These are phyloP conservation scores for Penicillium psychrofluorescens DNA, from an alignment of 495 filamentous ascomycete species.

Conservation along the genomic window DNA sequence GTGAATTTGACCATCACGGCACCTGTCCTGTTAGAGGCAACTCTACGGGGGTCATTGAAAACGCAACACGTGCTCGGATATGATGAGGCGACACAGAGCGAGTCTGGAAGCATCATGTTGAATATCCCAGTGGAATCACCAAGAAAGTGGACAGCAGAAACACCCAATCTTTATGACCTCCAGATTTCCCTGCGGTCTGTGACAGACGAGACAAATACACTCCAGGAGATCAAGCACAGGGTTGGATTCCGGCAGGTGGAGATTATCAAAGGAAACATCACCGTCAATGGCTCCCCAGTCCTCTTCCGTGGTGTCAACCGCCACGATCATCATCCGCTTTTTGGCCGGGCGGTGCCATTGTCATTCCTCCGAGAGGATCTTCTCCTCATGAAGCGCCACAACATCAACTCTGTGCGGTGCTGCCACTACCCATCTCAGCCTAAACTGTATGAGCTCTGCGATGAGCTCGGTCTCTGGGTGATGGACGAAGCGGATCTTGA, in stretches of 20 bases:
- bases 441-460: slow-evolving; percentile 51
- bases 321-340: slow-evolving; percentile 54
- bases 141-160: slow-evolving; percentile 60
- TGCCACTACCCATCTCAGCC: slow-evolving; percentile 57
- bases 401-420: slow-evolving; percentile 57
- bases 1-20: slow-evolving; percentile 28
- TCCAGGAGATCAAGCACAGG: slow-evolving; percentile 40
- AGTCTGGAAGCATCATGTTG: slow-evolving; percentile 14
- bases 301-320: slow-evolving; percentile 54
- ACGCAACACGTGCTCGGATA: no score
- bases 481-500: slow-evolving; percentile 69
- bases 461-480: slow-evolving; percentile 63
- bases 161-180: slow-evolving; percentile 50
- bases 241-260: slow-evolving; percentile 56
- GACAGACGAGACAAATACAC: no score
- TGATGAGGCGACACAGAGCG: not conserved
- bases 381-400: slow-evolving; percentile 60
- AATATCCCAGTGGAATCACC: slow-evolving; percentile 37
- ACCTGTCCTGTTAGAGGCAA: slow-evolving; percentile 17
- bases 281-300: slow-evolving; percentile 52
- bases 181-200: slow-evolving; percentile 16
- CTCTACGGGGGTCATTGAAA: slow-evolving; percentile 16
- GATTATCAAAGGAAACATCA: slow-evolving; percentile 47
- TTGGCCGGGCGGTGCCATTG: slow-evolving; percentile 52
- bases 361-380: slow-evolving; percentile 51